phyloP scores from a whole-genome alignment of 345 rosid species.

The Trapa bicornis region DNA sequence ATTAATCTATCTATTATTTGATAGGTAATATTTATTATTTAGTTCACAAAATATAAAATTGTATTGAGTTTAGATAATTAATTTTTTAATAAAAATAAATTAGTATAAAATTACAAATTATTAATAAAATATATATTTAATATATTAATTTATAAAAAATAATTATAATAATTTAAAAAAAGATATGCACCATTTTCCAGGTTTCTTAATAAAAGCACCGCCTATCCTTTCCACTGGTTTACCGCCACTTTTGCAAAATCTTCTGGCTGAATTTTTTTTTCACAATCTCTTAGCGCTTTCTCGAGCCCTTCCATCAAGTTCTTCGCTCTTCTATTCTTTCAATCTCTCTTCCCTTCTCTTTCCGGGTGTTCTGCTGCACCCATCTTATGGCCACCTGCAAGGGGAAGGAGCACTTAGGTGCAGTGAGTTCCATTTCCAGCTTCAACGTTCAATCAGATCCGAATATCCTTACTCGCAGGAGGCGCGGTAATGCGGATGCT shows the following conservation, averaged over 20 bases:
- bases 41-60: no score
- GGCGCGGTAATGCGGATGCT: constrained; percentile 11
- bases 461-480: constrained; percentile 26
- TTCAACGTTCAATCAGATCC: constrained; percentile 29
- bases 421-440: constrained; percentile 5
- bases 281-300: no score
- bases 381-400: constrained; percentile 26
- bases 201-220: background rate
- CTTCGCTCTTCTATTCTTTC: background rate
- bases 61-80: no score
- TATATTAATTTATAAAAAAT: no score
- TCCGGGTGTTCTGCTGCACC: background rate
- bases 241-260: background rate
- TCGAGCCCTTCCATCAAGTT: background rate
- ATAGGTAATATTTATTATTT: no score
- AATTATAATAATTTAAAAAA: no score
- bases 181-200: background rate
- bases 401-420: constrained; percentile 16
- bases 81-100: no score
- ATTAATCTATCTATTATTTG: no score
- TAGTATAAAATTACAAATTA: background rate
- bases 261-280: background rate
- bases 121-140: background rate
- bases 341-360: background rate
- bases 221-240: background rate